A percentile compares a stretch with the other conserved stretches of the same genome.
Conservation (phyloP, 352 stramenopile genomes). For the Globisporangium takayamanum region DNA sequence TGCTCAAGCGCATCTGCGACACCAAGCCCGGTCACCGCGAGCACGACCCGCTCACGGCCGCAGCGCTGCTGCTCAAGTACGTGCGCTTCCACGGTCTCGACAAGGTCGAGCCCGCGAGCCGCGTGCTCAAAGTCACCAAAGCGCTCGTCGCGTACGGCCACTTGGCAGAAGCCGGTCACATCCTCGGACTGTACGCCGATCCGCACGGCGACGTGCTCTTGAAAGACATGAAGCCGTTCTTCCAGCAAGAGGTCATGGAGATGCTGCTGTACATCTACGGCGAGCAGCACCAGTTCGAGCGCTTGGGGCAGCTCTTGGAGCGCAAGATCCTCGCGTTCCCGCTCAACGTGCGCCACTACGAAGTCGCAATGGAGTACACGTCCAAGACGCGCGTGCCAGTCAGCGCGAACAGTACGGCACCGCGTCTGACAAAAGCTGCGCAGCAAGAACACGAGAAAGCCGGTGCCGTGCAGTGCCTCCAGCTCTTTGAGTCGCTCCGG, state of each 20-base stretch:
- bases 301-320: slow-evolving; percentile 42
- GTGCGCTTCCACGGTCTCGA: slow-evolving; percentile 40
- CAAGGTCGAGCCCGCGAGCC: slow-evolving; percentile 23
- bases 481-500: slow-evolving; percentile 69
- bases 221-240: slow-evolving; percentile 42
- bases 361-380: slow-evolving; percentile 63
- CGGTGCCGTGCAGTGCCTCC: slow-evolving; percentile 42
- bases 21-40: slow-evolving; percentile 13
- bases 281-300: slow-evolving; percentile 36
- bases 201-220: slow-evolving; percentile 34
- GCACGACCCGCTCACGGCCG: slow-evolving; percentile 29
- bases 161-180: slow-evolving; percentile 36
- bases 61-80: slow-evolving; percentile 53
- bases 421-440: slow-evolving; percentile 10
- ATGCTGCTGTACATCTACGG: slow-evolving; percentile 68
- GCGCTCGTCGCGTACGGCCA: slow-evolving; percentile 35
- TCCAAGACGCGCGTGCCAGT: slow-evolving; percentile 1
- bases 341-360: slow-evolving; percentile 52
- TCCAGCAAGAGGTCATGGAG: slow-evolving; percentile 64
- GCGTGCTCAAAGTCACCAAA: slow-evolving; percentile 43
- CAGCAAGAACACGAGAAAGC: slow-evolving; percentile 15
- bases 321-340: slow-evolving; percentile 40
- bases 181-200: slow-evolving; percentile 43
- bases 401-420: not conserved
- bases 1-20: slow-evolving; percentile 35